Conservation (phyloP, 1,139 yeast genomes). For the Saccharomyces pastorianus region DNA sequence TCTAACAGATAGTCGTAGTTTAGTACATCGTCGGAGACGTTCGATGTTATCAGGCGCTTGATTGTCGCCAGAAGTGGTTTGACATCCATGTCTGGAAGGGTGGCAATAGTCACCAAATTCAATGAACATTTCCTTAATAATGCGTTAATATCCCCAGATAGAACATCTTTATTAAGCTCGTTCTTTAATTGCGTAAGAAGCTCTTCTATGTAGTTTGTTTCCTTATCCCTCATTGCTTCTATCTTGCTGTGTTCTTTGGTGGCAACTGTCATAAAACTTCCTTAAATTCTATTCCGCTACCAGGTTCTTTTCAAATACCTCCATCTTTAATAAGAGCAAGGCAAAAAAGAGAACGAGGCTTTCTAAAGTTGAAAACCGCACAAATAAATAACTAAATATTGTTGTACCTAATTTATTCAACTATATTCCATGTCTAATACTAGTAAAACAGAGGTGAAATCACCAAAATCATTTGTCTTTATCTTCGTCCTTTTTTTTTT, state of each 20-base stretch:
- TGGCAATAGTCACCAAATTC: slow-evolving; percentile 14
- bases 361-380: background rate
- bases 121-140: slow-evolving; percentile 17
- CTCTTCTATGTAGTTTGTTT: slow-evolving; percentile 1
- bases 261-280: background rate
- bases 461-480: background rate
- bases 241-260: background rate
- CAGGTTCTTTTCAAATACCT: background rate
- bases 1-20: slow-evolving; percentile 22
- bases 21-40: slow-evolving; percentile 2
- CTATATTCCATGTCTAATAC: background rate
- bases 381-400: background rate
- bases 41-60: slow-evolving; percentile 11
- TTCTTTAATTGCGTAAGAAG: slow-evolving; percentile 9
- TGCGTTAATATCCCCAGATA: slow-evolving; percentile 10
- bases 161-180: slow-evolving; percentile 6
- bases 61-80: slow-evolving; percentile 14
- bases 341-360: background rate
- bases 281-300: background rate
- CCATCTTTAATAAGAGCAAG: background rate
- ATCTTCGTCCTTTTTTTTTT: slow-evolving; percentile 33
- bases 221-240: background rate
- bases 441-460: background rate
- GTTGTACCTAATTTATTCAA: background rate
- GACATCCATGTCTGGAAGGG: slow-evolving; percentile 9